Evolutionary conservation across 179 eudicot species (phyloP).

Genomic region (Nepenthes alata): DNA sequence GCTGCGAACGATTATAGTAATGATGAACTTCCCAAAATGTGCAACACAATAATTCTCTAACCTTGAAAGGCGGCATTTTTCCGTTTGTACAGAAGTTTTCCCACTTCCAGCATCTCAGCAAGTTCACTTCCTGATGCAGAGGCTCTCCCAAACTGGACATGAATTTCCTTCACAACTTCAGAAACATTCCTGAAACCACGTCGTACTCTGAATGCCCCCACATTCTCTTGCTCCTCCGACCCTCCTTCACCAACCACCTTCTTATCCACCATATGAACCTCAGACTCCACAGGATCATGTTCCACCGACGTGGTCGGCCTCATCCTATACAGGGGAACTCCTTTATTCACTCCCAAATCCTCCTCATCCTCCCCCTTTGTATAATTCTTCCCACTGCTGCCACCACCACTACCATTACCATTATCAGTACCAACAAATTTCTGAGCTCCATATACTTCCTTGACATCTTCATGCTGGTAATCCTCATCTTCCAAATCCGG

Average conservation of each 20-base stretch:
- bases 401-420: constrained; percentile 14
- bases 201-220: constrained; percentile 19
- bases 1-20: no score
- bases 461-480: constrained; percentile 57
- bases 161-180: constrained; percentile 67
- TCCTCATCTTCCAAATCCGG: constrained; percentile 92
- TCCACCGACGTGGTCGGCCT: constrained; percentile 27
- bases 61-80: constrained; percentile 31
- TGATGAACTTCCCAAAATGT: no score
- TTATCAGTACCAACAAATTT: constrained; percentile 35
- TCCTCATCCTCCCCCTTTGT: constrained; percentile 27
- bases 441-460: constrained; percentile 53
- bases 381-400: constrained; percentile 21
- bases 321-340: constrained; percentile 8
- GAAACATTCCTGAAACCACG: constrained; percentile 29
- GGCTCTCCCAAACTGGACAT: constrained; percentile 68
- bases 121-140: constrained; percentile 56
- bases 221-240: constrained; percentile 26
- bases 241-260: constrained; percentile 55
- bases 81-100: constrained; percentile 51
- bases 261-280: constrained; percentile 85
- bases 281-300: constrained; percentile 52
- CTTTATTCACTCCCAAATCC: constrained; percentile 20
- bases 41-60: constrained; percentile 6
- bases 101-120: constrained; percentile 67